Percentiles rank a stretch among this genome's conserved stretches.
These are phyloP conservation scores for Colletotrichum graminicola DNA, from an alignment of 2,329 filamentous ascomycete species.

Conservation along the genomic window DNA sequence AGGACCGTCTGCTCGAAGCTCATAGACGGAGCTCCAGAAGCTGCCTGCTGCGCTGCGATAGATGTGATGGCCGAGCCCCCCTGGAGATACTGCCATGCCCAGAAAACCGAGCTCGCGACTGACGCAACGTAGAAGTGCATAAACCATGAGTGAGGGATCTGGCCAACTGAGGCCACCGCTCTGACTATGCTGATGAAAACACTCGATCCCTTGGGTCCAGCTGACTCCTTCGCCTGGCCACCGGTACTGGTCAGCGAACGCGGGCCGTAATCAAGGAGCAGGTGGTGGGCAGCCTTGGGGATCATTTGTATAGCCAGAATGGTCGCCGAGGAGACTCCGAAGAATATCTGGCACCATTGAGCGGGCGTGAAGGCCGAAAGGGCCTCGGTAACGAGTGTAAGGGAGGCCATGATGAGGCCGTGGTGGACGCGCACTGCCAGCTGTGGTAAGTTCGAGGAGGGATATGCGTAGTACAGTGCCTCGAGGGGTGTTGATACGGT, in stretches of 20 bases:
- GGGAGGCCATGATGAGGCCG: conserved; percentile 29
- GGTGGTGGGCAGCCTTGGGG: conserved; percentile 58
- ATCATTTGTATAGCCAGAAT: conserved; percentile 59
- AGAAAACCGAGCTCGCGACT: conserved; percentile 77
- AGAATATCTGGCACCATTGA: conserved; percentile 60
- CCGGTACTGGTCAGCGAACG: conserved; percentile 50
- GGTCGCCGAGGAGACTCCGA: conserved; percentile 56
- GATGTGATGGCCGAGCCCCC: conserved; percentile 66
- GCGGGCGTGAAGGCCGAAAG: conserved; percentile 37
- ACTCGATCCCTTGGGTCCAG: conserved; percentile 17
- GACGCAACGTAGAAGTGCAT: conserved; percentile 86
- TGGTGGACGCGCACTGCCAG: not conserved
- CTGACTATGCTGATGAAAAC: conserved; percentile 28
- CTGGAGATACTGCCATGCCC: conserved; percentile 73
- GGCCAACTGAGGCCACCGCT: conserved; percentile 54
- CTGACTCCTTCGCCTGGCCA: conserved; percentile 29
- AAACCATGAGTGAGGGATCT: conserved; percentile 91
- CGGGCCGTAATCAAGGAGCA: conserved; percentile 65
- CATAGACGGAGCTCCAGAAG: conserved; percentile 59
- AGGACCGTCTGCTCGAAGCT: conserved; percentile 71
- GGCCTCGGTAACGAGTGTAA: conserved; percentile 4
- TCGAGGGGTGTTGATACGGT: not conserved
- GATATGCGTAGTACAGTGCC: conserved; percentile 6
- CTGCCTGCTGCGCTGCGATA: conserved; percentile 56
- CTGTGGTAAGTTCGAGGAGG: not conserved